Conservation (phyloP, 2,329 filamentous ascomycete genomes). For the Colletotrichum salicis region DNA sequence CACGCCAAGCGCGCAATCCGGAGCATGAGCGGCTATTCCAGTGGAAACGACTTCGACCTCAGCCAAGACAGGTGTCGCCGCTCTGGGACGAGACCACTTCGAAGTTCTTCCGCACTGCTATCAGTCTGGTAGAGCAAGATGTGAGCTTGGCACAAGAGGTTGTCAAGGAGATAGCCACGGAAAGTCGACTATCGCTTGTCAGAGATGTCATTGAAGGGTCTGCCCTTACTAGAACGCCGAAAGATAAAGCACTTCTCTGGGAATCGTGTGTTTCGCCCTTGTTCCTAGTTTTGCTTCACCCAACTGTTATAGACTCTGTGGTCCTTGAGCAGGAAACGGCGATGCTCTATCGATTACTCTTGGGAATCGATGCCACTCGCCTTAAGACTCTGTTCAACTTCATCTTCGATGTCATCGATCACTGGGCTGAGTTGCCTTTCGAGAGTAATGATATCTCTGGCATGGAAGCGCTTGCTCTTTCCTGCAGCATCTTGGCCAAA, state of each 20-base stretch:
- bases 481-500: slow-evolving; percentile 45
- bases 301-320: slow-evolving; percentile 47
- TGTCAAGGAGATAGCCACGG: slow-evolving; percentile 10
- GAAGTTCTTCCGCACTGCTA: slow-evolving; percentile 6
- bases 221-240: neutral
- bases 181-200: slow-evolving; percentile 1
- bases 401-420: slow-evolving; percentile 39
- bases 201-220: neutral
- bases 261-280: slow-evolving; percentile 40
- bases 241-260: neutral
- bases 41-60: slow-evolving; percentile 15
- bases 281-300: slow-evolving; percentile 49
- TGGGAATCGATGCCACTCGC: slow-evolving; percentile 46
- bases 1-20: neutral
- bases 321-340: slow-evolving; percentile 52
- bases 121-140: neutral
- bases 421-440: slow-evolving; percentile 31
- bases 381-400: slow-evolving; percentile 47
- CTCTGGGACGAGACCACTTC: neutral
- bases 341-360: slow-evolving; percentile 47
- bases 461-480: slow-evolving; percentile 42
- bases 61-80: neutral
- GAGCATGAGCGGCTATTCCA: slow-evolving; percentile 2
- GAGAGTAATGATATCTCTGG: slow-evolving; percentile 21
- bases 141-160: slow-evolving; percentile 21